Percentiles rank a stretch among this genome's conserved stretches.
phyloP scores from a whole-genome alignment of 1,284 basidiomycete genomes.

The Vanrija sp. region DNA sequence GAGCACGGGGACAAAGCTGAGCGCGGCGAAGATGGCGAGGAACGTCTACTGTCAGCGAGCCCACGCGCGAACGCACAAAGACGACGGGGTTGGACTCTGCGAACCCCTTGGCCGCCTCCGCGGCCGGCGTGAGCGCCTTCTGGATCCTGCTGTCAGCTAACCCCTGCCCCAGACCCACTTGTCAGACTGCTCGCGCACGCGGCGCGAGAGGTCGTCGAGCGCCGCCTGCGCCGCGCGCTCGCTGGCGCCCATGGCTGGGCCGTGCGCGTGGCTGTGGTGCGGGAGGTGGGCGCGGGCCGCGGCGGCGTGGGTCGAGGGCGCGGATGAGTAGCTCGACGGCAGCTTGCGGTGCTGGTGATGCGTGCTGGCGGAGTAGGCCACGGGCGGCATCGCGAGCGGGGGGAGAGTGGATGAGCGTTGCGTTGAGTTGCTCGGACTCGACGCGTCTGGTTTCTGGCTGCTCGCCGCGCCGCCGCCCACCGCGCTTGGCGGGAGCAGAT shows the following conservation, averaged over 20 bases:
- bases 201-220: conserved; percentile 11
- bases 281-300: not conserved
- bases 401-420: too few relatives aligned
- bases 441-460: too few relatives aligned
- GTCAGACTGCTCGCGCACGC: conserved; percentile 34
- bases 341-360: too few relatives aligned
- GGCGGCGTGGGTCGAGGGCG: too few relatives aligned
- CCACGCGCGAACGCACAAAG: conserved; percentile 25
- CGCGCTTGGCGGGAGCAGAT: too few relatives aligned
- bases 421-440: too few relatives aligned
- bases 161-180: conserved; percentile 20
- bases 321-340: too few relatives aligned
- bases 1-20: conserved; percentile 32
- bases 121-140: conserved; percentile 28
- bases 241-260: not conserved
- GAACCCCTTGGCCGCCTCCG: conserved; percentile 26
- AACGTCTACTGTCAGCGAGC: conserved; percentile 26
- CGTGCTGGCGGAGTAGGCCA: not conserved
- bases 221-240: not conserved
- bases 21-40: conserved; percentile 28
- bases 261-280: not conserved
- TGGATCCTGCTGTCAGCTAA: conserved; percentile 23
- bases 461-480: too few relatives aligned
- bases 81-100: conserved; percentile 35
- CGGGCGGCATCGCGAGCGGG: not conserved